Percentiles rank a stretch among this genome's conserved stretches.
These are phyloP conservation scores for Vigna trinervia DNA, from an alignment of 306 rosid species.

Conservation along the genomic window DNA sequence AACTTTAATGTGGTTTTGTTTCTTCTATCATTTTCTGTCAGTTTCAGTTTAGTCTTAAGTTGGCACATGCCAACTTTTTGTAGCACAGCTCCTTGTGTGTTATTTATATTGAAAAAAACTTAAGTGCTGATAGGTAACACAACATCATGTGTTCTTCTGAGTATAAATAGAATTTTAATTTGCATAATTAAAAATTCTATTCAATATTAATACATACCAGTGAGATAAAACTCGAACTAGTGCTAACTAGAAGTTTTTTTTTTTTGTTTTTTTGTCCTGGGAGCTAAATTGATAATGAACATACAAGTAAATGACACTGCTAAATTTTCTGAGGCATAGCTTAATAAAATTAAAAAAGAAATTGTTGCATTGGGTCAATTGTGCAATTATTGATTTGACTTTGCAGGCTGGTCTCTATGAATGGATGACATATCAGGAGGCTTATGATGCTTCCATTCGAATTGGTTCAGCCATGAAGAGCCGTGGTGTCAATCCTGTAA, in stretches of 20 bases:
- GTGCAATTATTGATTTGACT: slow-evolving; percentile 36
- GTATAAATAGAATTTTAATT: too few relatives aligned
- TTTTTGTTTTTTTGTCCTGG: too few relatives aligned
- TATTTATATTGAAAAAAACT: background rate
- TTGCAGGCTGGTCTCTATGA: slow-evolving; percentile 57
- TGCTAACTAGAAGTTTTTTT: too few relatives aligned
- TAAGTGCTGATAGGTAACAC: too few relatives aligned
- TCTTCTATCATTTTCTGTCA: background rate
- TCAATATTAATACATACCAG: too few relatives aligned
- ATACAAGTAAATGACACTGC: background rate
- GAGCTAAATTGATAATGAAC: background rate
- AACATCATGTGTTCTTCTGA: too few relatives aligned
- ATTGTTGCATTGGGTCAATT: background rate
- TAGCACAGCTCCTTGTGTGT: background rate
- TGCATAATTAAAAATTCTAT: too few relatives aligned
- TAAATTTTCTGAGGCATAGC: background rate
- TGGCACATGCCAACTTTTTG: background rate
- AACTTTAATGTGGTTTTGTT: background rate
- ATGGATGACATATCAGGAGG: slow-evolving; percentile 68
- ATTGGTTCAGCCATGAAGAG: slow-evolving; percentile 80
- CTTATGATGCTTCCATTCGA: slow-evolving; percentile 64
- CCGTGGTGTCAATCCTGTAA: slow-evolving; percentile 80
- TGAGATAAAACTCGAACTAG: too few relatives aligned
- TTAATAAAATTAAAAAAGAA: background rate
- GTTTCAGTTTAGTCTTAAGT: background rate